Evolutionary conservation across 441 rosid species (phyloP), one percentile per base, ranked within the genome.

Genomic region (Brassica hybrid): DNA sequence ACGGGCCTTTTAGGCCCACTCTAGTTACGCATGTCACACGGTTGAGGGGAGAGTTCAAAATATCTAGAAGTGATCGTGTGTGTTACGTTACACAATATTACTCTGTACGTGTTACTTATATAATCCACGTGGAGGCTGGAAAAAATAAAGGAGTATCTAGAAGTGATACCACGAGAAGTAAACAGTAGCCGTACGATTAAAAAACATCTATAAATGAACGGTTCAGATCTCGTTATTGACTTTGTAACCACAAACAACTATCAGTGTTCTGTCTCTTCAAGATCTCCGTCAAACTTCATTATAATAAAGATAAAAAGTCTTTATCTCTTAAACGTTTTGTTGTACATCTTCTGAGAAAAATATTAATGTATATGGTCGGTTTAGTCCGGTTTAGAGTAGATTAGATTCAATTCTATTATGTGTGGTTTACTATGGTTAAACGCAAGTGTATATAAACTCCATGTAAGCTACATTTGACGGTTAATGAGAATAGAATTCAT

Each of bases 101-200:
- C 5, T 14, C 17, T 18, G 30, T 1, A 6, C 36, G 16, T 12
- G 34, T 36, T 7, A 3, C 16, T 23, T n/a, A n/a, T n/a, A n/a
- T 9, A n/a, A 25, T 8, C 50, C 45, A 69, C 73, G 52, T 18
- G 1, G 54, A 32, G 52, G 7, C 13, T n/a, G n/a, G 11, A 25
- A 60, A 60, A 25, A n/a, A 25, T 30, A 62, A 52, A n/a, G 66
- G 21, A 62, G 52, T 36, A 19, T 18, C 43, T 41, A 30, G 25
- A 34, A 59, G 72, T 50, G n/a, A 43, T n/a, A n/a, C 1, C 79
- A 62, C 72, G 76, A 65, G 41, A 66, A 23, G 76, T 72, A 14
- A 66, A 10, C 5, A 21, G 5, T 11, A 32, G 21, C 81, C 77
- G 76, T 66, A 45, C 2, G 64, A 78, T 66, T 19, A 17, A 21